Evolutionary conservation across 2,329 filamentous ascomycete species (phyloP), one percentile per base, ranked within the genome.

Genomic region (Penicillium sp.): DNA sequence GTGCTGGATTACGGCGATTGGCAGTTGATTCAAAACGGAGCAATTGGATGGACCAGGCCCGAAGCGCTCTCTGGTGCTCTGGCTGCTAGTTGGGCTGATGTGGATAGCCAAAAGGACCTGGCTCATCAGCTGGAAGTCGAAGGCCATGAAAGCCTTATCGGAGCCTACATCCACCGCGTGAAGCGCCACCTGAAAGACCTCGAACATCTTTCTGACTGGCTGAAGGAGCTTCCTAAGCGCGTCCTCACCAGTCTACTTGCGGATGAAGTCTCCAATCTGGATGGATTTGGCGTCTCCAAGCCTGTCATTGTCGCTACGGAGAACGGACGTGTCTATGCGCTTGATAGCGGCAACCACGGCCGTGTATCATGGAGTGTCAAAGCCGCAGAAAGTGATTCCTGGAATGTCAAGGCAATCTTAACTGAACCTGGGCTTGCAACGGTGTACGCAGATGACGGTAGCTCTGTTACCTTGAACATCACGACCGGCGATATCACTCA

Each of bases 131-230:
- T 98, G 7, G 91, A 96, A 67, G 86, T 91, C 26, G 94, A 99
- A 78, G 91, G 91, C 4, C 91, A 97, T 73, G 90, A 90, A 71
- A 96, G 90, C 73, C 84, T 91, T 3, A 71, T 91, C 6, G 83
- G 86, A 11, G 95, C 95, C n/a, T 99, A 97, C 72, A 79, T 94
- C 30, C 93, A 97, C 78, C 90, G 95, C 15, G 84, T 97, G 15
- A 90, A 86, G 66, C 90, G 95, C 50, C 95, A 99, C 73, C 70
- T 92, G 15, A 83, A 87, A 50, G 95, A 97, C 67, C 82, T 97
- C 45, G 83, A 90, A 68, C 60, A 76, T 62, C 83, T 98, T 4
- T 93, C 93, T 0, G 85, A 83, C 0, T 96, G 90, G 78, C 77
- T 96, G 3, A 84, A 87, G 64, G 82, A 82, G 17, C 81, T 97